These are phyloP conservation scores for Eucalyptus victrix DNA, from an alignment of 345 rosid species.

Conservation along the genomic window DNA sequence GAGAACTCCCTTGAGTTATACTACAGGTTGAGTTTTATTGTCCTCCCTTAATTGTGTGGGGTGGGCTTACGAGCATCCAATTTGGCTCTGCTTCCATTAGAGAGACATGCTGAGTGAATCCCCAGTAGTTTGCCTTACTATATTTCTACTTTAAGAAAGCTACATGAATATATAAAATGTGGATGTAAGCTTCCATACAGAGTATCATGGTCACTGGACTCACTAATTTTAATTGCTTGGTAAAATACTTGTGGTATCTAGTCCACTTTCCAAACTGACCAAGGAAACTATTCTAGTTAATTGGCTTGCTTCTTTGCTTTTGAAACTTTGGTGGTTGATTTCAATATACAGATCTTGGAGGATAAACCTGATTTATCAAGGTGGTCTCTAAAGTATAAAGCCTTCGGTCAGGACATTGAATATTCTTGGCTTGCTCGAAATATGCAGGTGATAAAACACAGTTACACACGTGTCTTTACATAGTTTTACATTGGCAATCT, in stretches of 20 bases:
- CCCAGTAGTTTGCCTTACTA: background rate
- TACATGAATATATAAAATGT: background rate
- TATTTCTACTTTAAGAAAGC: background rate
- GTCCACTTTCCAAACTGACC: background rate
- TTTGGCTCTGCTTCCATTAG: background rate
- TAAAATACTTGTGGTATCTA: background rate
- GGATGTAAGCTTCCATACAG: background rate
- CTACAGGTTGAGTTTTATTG: background rate
- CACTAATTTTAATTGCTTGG: background rate
- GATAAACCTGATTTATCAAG: constrained; percentile 69
- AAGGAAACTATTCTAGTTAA: background rate
- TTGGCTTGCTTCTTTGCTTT: background rate
- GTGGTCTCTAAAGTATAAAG: constrained; percentile 73
- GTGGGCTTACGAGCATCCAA: background rate
- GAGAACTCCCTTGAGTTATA: background rate
- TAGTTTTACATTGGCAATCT: background rate
- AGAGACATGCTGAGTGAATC: background rate
- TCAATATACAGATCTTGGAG: constrained; percentile 35
- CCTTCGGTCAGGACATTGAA: constrained; percentile 77
- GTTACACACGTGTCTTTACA: background rate
- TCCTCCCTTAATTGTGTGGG: background rate
- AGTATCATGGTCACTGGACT: background rate
- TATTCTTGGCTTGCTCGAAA: constrained; percentile 92
- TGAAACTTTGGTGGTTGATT: background rate
- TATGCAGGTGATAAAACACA: constrained; percentile 50